A percentile compares a stretch with the other conserved stretches of the same genome.
phyloP scores from a whole-genome alignment of 2,329 filamentous ascomycete genomes.

The Botrytis cinerea region DNA sequence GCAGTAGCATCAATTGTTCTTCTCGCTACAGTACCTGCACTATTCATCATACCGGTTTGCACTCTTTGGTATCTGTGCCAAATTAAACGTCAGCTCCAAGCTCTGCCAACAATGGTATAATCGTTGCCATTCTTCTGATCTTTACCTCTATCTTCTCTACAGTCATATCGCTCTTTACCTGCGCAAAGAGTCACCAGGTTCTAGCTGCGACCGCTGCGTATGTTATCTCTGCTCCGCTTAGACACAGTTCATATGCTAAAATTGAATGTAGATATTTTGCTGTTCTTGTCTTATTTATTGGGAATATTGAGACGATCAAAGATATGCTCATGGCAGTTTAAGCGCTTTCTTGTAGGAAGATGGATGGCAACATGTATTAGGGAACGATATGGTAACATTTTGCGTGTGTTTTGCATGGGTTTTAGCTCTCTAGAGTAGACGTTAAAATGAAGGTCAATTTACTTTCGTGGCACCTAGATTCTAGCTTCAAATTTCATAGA shows the following conservation, averaged over 20 bases:
- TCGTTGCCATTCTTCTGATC: constrained; percentile 20
- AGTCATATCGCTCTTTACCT: constrained; percentile 30
- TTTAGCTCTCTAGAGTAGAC: neutral
- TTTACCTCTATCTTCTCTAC: constrained; percentile 32
- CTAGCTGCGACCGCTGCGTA: constrained; percentile 33
- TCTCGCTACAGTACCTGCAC: constrained; percentile 1
- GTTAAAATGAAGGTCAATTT: no score
- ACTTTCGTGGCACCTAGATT: no score
- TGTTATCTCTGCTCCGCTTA: constrained; percentile 1
- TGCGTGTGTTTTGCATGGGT: neutral
- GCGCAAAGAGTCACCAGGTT: constrained; percentile 34
- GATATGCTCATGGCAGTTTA: no score
- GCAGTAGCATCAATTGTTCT: constrained; percentile 26
- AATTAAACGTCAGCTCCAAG: neutral
- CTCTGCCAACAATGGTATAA: neutral
- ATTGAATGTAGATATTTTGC: constrained; percentile 30
- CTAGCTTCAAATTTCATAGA: no score
- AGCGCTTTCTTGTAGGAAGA: neutral
- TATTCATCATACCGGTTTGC: constrained; percentile 25
- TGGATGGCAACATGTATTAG: neutral
- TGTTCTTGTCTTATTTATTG: constrained; percentile 33
- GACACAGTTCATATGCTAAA: neutral
- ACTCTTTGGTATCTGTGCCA: constrained; percentile 28
- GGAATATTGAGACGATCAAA: constrained; percentile 16
- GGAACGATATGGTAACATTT: neutral